Percentiles rank a stretch among this genome's conserved stretches.
Conservation (phyloP, 805 yeast genomes). For the Starmerella geochares region DNA sequence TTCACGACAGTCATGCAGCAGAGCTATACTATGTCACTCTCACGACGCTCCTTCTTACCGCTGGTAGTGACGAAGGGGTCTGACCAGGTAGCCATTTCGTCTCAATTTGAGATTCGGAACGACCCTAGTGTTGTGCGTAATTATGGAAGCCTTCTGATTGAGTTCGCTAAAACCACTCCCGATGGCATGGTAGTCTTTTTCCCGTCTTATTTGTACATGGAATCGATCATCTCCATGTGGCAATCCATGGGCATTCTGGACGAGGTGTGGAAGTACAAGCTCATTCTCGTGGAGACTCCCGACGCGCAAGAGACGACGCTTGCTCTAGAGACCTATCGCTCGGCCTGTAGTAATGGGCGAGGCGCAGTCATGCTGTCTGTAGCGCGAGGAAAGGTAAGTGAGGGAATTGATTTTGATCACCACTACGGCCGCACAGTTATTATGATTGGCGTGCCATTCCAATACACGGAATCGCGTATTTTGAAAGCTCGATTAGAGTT, state of each 20-base stretch:
- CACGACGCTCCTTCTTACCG: constrained; percentile 85
- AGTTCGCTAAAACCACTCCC: constrained; percentile 89
- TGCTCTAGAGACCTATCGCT: constrained; percentile 88
- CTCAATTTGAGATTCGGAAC: constrained; percentile 91
- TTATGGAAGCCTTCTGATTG: constrained; percentile 85
- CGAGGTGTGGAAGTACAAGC: constrained; percentile 95
- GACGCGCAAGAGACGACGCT: constrained; percentile 97
- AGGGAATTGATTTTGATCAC: constrained; percentile 98
- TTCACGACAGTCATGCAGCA: constrained; percentile 89
- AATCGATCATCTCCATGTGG: constrained; percentile 96
- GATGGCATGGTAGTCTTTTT: constrained; percentile 97
- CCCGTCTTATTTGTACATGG: constrained; percentile 96
- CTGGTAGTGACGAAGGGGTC: constrained; percentile 95
- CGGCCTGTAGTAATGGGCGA: constrained; percentile 94
- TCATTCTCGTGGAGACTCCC: constrained; percentile 93
- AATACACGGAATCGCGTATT: constrained; percentile 93
- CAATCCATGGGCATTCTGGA: constrained; percentile 96
- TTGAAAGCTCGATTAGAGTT: constrained; percentile 91
- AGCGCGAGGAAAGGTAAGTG: constrained; percentile 98
- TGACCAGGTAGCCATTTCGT: constrained; percentile 93
- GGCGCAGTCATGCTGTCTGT: constrained; percentile 95
- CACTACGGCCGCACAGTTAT: constrained; percentile 95
- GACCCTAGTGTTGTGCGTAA: constrained; percentile 97
- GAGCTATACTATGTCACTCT: constrained; percentile 91
- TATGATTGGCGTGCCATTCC: constrained; percentile 99